Evolutionary conservation across 306 rosid species (phyloP).

Genomic region (Purshia tridentata): DNA sequence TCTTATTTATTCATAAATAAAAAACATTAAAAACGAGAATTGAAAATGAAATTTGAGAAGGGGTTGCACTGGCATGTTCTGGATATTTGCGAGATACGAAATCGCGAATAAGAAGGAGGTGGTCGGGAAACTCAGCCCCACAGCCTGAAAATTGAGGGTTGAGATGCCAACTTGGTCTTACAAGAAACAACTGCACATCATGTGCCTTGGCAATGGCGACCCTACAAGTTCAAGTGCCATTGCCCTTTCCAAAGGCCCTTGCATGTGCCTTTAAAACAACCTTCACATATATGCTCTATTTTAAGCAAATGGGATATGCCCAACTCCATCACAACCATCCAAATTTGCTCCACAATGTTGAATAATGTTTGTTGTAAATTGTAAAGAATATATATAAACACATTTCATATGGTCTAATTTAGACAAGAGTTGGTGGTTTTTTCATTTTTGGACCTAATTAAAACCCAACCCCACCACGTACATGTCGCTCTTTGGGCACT

Average conservation of each 20-base stretch:
- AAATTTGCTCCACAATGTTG: too few species aligned
- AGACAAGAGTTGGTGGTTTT: background rate
- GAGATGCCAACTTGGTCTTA: slow-evolving; percentile 22
- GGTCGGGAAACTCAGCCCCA: slow-evolving; percentile 26
- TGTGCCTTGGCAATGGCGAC: slow-evolving; percentile 45
- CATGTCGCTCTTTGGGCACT: background rate
- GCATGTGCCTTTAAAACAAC: slow-evolving; percentile 54
- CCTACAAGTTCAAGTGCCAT: slow-evolving; percentile 64
- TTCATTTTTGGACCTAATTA: background rate
- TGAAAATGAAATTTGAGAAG: slow-evolving; percentile 1
- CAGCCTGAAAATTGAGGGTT: slow-evolving; percentile 6
- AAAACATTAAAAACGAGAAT: background rate
- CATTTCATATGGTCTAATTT: background rate
- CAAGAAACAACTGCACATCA: slow-evolving; percentile 28
- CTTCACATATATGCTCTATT: slow-evolving; percentile 41
- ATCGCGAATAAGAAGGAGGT: slow-evolving; percentile 7
- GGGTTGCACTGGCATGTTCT: slow-evolving; percentile 1
- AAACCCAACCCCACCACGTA: slow-evolving; percentile 7
- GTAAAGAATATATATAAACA: slow-evolving; percentile 13
- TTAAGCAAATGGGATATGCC: slow-evolving; percentile 12
- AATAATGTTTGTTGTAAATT: too few species aligned
- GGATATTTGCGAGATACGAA: slow-evolving; percentile 23
- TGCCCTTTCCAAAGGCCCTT: slow-evolving; percentile 31
- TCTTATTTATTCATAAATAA: too few species aligned
- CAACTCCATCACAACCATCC: too few species aligned